Base-by-base conservation (phyloP, 495 filamentous ascomycete species). In the Talaromyces thailandensis region DNA sequence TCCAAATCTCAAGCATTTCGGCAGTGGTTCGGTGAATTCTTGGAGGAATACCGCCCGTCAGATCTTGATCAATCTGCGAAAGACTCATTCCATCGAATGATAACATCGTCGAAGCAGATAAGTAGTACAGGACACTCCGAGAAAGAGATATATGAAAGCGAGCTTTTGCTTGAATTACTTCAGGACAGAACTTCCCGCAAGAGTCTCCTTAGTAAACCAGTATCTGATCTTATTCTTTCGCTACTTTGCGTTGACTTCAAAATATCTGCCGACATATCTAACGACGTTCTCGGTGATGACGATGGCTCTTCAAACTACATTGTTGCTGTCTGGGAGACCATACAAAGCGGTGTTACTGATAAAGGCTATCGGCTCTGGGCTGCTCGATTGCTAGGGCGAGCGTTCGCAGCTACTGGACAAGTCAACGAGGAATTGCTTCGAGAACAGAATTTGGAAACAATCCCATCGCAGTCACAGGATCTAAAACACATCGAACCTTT, bases 341-440 rank as follows among this genome's bases (percentile, higher is more conserved):
- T 91, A 65, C 81, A 84, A 62, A 77, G 79, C 25, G 75, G 79
- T 43, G 73, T 78, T 9, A 79, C 87, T 31, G 87, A 86, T 50
- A 75, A 79, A 28, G 81, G 84, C 23, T 98, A 94, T 69, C 74
- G 89, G 12, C 73, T 90, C 4, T 98, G 94, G 94, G 89, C 88
- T 43, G 92, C 88, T 6, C 82, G 86, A 59, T 88, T 92, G 16
- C 78, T 98, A 24, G 94, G 94, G 21, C 83, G 91, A 66, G 87
- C 91, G 0, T 98, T 92, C 73, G 86, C 88, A 51, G 81, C 88
- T 4, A 89, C 85, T 56, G 90, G 90, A 18, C 75, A 83, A 62
- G 80, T 90, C 28, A 66, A 68, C 55, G 70, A 79, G 43, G 64
- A 66, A 11, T 63, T 81, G 12, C 57, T 75, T 24, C 75, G 75